These are phyloP conservation scores for Saccharomycopsis capsularis DNA, from an alignment of 805 yeast species.

Conservation along the genomic window DNA sequence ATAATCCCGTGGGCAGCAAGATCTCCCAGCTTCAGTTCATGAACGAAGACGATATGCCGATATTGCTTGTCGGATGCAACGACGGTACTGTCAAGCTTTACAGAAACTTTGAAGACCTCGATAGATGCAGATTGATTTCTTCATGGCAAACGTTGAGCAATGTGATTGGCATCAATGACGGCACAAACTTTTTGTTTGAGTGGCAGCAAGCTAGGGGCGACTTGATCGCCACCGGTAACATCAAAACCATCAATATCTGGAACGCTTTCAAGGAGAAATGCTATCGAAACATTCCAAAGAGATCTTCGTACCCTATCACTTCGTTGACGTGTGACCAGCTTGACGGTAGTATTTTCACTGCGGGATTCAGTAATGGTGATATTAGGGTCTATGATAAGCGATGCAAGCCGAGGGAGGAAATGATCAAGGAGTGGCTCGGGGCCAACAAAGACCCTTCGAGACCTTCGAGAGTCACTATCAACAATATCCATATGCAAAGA, in stretches of 20 bases:
- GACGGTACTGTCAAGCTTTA: conserved; percentile 92
- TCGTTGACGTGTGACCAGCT: conserved; percentile 91
- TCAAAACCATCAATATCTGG: conserved; percentile 86
- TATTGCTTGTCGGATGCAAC: conserved; percentile 80
- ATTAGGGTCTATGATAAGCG: conserved; percentile 88
- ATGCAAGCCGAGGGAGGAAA: conserved; percentile 72
- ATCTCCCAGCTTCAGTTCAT: conserved; percentile 80
- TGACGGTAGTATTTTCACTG: conserved; percentile 65
- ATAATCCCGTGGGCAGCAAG: conserved; percentile 80
- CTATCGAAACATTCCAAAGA: conserved; percentile 80
- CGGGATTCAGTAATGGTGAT: conserved; percentile 78
- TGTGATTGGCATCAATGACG: conserved; percentile 68
- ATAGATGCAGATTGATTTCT: conserved; percentile 56
- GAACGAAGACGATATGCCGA: conserved; percentile 88
- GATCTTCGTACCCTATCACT: conserved; percentile 84
- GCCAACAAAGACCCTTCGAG: conserved; percentile 22
- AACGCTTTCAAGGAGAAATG: conserved; percentile 93
- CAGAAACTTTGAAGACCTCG: conserved; percentile 58
- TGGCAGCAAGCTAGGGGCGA: conserved; percentile 98
- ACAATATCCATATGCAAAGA: conserved; percentile 88
- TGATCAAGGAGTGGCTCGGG: conserved; percentile 78
- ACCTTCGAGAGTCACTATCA: conserved; percentile 46
- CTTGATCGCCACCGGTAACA: conserved; percentile 88
- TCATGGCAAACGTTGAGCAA: conserved; percentile 94
- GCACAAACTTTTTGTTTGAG: conserved; percentile 79